These are phyloP conservation scores for Ganoderma sinense DNA, from an alignment of 1,284 basidiomycete genomes.

Conservation along the genomic window DNA sequence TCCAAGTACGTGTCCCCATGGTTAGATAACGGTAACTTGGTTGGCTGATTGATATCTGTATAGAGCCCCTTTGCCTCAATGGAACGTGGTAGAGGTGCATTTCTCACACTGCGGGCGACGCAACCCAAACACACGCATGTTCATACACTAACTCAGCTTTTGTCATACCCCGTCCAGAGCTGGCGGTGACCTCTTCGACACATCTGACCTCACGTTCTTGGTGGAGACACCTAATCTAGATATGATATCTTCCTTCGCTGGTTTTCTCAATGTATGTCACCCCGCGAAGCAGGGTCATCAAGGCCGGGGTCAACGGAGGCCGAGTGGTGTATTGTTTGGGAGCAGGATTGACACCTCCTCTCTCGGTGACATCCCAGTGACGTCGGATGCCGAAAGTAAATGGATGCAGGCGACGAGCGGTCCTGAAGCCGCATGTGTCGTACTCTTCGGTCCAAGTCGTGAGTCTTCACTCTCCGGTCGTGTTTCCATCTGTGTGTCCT, in stretches of 20 bases:
- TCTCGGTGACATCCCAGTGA: neutral
- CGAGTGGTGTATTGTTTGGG: neutral
- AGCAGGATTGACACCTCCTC: neutral
- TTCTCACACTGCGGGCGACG: neutral
- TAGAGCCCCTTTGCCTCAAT: neutral
- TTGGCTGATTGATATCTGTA: neutral
- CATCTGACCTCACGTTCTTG: neutral
- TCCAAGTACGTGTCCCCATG: neutral
- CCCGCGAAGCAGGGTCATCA: neutral
- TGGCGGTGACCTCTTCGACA: neutral
- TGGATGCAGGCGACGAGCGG: neutral
- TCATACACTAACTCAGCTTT: neutral
- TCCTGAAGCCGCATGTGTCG: neutral
- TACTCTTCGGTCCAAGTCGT: neutral
- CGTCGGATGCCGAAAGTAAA: neutral
- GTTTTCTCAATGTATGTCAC: neutral
- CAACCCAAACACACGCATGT: neutral
- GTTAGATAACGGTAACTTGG: neutral
- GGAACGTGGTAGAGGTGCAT: neutral
- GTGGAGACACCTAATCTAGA: neutral
- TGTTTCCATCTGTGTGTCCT: neutral
- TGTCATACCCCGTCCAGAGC: neutral
- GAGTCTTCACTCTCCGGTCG: neutral
- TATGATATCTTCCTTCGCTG: neutral
- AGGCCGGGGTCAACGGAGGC: neutral